These are phyloP conservation scores for Fusarium annulatum DNA, from an alignment of 2,329 filamentous ascomycete genomes.

Conservation along the genomic window DNA sequence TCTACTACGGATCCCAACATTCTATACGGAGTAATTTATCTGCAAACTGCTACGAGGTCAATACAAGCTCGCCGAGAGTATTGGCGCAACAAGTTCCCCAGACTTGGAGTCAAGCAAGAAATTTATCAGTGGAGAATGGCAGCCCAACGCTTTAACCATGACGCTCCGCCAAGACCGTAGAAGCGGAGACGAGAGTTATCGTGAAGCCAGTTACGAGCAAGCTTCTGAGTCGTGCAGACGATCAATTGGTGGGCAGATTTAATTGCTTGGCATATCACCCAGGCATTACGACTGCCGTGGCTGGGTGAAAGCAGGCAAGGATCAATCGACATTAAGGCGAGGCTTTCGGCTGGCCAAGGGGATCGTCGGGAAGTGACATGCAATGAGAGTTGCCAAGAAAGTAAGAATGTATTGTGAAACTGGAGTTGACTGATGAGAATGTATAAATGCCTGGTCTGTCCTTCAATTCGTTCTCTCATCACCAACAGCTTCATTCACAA, in stretches of 20 bases:
- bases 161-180: slow-evolving; percentile 32
- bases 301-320: slow-evolving; percentile 11
- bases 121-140: slow-evolving; percentile 17
- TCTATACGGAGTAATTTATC: too few relatives aligned
- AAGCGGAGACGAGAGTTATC: not conserved
- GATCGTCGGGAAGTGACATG: slow-evolving; percentile 12
- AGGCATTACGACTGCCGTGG: slow-evolving; percentile 33
- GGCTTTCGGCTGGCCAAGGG: slow-evolving; percentile 24
- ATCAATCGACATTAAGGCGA: not conserved
- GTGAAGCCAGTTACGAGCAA: not conserved
- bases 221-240: slow-evolving; percentile 17
- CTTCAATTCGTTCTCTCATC: not conserved
- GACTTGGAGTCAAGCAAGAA: slow-evolving; percentile 4
- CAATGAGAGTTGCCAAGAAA: slow-evolving; percentile 13
- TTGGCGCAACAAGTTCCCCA: not conserved
- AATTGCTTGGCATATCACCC: slow-evolving; percentile 5
- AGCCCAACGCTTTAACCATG: slow-evolving; percentile 17
- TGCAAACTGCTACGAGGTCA: not conserved
- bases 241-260: slow-evolving; percentile 20
- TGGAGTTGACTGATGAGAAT: not conserved
- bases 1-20: not conserved
- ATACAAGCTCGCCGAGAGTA: slow-evolving; percentile 1
- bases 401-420: not conserved
- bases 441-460: slow-evolving; percentile 20
- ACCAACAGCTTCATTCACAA: not conserved